Percentiles rank a stretch among this genome's conserved stretches.
These are phyloP conservation scores for Ceratocystis variospora DNA, from an alignment of 2,329 filamentous ascomycete genomes.

Conservation along the genomic window DNA sequence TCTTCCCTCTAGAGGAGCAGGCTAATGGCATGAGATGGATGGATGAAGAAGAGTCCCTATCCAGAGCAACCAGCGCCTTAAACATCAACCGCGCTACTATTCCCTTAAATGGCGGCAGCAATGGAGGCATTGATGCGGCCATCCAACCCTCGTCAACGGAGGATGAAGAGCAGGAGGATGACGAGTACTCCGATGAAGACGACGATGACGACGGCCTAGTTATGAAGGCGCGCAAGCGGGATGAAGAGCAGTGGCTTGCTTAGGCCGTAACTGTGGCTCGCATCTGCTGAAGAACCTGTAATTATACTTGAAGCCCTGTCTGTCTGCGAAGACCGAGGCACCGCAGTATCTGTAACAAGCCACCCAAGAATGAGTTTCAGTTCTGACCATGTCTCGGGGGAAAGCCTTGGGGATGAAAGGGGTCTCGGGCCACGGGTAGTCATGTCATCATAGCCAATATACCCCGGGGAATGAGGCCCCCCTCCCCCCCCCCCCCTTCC, in stretches of 20 bases:
- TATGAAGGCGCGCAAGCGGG: constrained; percentile 43
- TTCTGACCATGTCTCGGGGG: not conserved
- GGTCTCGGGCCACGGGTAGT: not conserved
- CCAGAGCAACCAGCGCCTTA: constrained; percentile 13
- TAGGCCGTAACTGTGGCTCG: constrained; percentile 23
- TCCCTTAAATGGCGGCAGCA: constrained; percentile 21
- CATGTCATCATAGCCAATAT: not conserved
- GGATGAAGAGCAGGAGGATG: constrained; percentile 29
- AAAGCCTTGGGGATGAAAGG: not conserved
- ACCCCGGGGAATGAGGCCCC: not conserved
- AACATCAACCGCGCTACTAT: constrained; percentile 15
- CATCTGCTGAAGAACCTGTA: too few species aligned
- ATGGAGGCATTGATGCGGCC: constrained; percentile 29
- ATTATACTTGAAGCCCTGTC: not conserved
- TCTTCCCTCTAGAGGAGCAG: constrained; percentile 87
- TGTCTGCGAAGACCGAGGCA: not conserved
- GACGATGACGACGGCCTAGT: constrained; percentile 46
- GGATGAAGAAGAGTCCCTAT: constrained; percentile 35
- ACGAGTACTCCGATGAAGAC: constrained; percentile 30
- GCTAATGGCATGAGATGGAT: constrained; percentile 94
- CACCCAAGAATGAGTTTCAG: not conserved
- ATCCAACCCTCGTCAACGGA: constrained; percentile 25
- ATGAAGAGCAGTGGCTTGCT: constrained; percentile 48
- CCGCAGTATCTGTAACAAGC: not conserved
- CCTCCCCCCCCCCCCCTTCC: not conserved